These are phyloP conservation scores for Claviceps capensis DNA, from an alignment of 2,329 filamentous ascomycete genomes.

Conservation along the genomic window DNA sequence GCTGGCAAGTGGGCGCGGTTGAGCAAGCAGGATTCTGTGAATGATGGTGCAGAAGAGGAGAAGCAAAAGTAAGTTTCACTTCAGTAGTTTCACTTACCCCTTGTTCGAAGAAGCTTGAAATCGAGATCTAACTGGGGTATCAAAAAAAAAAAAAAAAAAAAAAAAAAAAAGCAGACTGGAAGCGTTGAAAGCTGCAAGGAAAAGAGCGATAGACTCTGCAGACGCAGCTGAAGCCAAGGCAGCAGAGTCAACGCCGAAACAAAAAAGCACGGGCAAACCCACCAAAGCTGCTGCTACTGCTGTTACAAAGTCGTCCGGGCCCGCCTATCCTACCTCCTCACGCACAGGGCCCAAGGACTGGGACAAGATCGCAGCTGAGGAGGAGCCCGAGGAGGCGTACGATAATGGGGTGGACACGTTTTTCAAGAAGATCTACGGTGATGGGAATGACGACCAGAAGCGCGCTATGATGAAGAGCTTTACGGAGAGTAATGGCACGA, in stretches of 20 bases:
- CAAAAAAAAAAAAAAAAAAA: not conserved
- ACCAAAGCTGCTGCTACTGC: not conserved
- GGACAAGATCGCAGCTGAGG: constrained; percentile 56
- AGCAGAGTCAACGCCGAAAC: not conserved
- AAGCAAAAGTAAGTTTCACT: not conserved
- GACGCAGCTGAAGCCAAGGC: not conserved
- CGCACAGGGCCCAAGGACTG: constrained; percentile 76
- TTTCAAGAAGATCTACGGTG: constrained; percentile 81
- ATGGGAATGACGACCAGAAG: constrained; percentile 62
- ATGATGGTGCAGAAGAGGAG: not conserved
- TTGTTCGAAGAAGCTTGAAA: too few relatives aligned
- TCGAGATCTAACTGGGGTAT: not conserved
- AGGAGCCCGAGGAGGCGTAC: constrained; percentile 36
- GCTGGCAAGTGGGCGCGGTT: constrained; percentile 52
- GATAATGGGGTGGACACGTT: constrained; percentile 59
- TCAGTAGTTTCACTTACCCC: not conserved
- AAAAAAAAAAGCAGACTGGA: not conserved
- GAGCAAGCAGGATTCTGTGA: constrained; percentile 6
- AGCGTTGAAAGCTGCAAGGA: not conserved
- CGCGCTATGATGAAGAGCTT: constrained; percentile 98
- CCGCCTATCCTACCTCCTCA: constrained; percentile 76
- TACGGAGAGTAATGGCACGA: constrained; percentile 83
- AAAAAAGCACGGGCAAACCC: not conserved
- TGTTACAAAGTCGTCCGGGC: constrained; percentile 17
- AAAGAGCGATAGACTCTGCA: not conserved